A percentile compares a stretch with the other conserved stretches of the same genome.
Evolutionary conservation across 2,329 filamentous ascomycete genomes (phyloP).

Genomic region (Penicillium fuscoglaucum): DNA sequence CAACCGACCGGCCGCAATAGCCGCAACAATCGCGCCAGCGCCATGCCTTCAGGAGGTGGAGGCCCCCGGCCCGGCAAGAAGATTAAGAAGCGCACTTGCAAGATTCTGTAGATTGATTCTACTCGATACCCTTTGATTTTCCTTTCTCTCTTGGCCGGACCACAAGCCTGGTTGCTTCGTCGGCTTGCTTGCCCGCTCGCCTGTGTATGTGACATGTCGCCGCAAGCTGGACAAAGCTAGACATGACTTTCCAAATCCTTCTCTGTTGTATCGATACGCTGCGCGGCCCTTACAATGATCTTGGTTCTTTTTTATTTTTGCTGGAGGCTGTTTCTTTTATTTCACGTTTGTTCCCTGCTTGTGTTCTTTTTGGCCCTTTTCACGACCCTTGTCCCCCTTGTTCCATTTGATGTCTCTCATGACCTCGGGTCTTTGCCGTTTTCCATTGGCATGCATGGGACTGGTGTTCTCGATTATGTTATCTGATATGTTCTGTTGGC

Average conservation of each 20-base stretch:
- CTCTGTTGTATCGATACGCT: conserved; percentile 21
- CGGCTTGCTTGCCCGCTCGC: conserved; percentile 24
- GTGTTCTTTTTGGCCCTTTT: conserved; percentile 15
- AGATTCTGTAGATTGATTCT: conserved; percentile 62
- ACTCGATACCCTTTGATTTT: conserved; percentile 15
- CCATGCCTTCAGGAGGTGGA: conserved; percentile 38
- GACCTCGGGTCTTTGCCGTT: conserved; percentile 33
- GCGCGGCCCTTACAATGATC: conserved; percentile 20
- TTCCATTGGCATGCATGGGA: conserved; percentile 40
- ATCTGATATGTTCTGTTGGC: conserved; percentile 31
- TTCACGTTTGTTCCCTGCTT: conserved; percentile 10
- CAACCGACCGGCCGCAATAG: conserved; percentile 17
- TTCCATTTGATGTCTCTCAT: conserved; percentile 33
- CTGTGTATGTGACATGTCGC: conserved; percentile 26
- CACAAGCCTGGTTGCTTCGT: conserved; percentile 40
- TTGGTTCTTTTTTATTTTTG: conserved; percentile 15
- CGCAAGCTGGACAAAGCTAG: conserved; percentile 28
- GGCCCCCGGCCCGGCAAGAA: conserved; percentile 52
- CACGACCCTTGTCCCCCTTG: conserved; percentile 21
- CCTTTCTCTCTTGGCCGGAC: conserved; percentile 24
- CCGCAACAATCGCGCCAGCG: conserved; percentile 19
- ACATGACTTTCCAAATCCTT: conserved; percentile 24
- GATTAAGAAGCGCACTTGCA: conserved; percentile 84
- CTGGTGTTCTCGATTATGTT: conserved; percentile 37
- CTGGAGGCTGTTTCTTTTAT: conserved; percentile 29